These are phyloP conservation scores for Aspergillus incahuasiensis DNA, from an alignment of 495 filamentous ascomycete genomes.

Conservation along the genomic window DNA sequence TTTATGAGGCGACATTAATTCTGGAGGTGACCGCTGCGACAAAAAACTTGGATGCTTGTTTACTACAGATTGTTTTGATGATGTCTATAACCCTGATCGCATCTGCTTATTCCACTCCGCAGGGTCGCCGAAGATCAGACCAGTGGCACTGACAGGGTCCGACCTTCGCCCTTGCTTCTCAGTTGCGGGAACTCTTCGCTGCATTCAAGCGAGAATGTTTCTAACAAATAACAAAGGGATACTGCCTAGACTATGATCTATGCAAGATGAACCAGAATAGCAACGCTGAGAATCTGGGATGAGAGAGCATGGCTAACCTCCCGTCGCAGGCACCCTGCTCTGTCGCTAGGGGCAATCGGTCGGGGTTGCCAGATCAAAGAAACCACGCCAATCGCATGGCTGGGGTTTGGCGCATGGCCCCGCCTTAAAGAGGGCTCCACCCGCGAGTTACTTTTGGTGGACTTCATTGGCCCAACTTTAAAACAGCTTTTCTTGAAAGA, in stretches of 20 bases:
- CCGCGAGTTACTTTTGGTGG: background rate
- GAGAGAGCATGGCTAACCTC: background rate
- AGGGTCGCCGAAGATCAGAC: background rate
- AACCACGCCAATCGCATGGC: slow-evolving; percentile 12
- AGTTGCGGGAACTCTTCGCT: background rate
- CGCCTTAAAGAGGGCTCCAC: slow-evolving; percentile 1
- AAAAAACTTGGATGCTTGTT: background rate
- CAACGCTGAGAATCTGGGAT: no score
- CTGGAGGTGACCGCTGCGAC: background rate
- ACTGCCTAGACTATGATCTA: no score
- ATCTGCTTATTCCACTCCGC: background rate
- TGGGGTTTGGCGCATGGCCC: slow-evolving; percentile 2
- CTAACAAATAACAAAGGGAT: background rate
- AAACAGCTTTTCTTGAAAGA: background rate
- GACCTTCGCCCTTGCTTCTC: background rate
- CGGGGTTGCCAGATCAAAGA: background rate
- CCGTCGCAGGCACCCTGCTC: no score
- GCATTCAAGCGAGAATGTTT: no score
- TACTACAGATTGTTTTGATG: slow-evolving; percentile 6
- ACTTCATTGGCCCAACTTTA: slow-evolving; percentile 7
- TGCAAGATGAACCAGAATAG: no score
- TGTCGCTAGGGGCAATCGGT: slow-evolving; percentile 23
- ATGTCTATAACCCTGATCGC: background rate
- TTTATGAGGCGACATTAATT: background rate
- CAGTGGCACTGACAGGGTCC: background rate